Percentiles rank a stretch among this genome's conserved stretches.
Evolutionary conservation across 169 alveolate species (phyloP).

Genomic region (Cryptosporidium xiaoi): DNA sequence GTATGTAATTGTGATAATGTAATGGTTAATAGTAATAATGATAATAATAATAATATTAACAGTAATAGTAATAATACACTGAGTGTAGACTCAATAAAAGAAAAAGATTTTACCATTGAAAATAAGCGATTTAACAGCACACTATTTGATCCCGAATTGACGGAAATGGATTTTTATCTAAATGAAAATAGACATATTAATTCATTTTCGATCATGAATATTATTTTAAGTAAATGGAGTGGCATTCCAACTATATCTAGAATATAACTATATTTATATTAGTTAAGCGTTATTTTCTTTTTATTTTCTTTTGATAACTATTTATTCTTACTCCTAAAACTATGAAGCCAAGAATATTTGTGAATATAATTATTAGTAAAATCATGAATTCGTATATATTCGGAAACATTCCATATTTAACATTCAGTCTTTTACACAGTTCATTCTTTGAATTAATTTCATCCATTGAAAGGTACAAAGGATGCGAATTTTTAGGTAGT

Average conservation of each 20-base stretch:
- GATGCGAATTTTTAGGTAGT: constrained; percentile 16
- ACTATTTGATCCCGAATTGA: constrained; percentile 46
- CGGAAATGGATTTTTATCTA: constrained; percentile 49
- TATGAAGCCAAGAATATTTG: constrained; percentile 10
- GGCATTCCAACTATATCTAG: constrained; percentile 57
- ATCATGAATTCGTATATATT: constrained; percentile 4
- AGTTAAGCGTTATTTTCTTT: background rate
- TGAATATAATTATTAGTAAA: constrained; percentile 4
- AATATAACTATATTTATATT: constrained; percentile 1
- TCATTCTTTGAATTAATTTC: constrained; percentile 22
- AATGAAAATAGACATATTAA: constrained; percentile 15
- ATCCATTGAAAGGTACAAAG: constrained; percentile 7
- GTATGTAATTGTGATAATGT: no score
- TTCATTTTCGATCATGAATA: constrained; percentile 37
- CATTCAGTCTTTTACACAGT: constrained; percentile 32
- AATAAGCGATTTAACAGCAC: background rate
- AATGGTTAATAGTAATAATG: background rate
- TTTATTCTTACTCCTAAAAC: background rate
- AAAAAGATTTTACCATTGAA: background rate
- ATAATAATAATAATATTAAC: background rate
- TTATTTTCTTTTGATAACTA: background rate
- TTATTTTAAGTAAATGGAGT: constrained; percentile 62
- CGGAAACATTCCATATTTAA: constrained; percentile 65
- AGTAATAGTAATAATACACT: background rate
- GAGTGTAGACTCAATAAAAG: background rate